Conservation (phyloP, 2,329 filamentous ascomycete genomes). For the Bipolaris zeicola region DNA sequence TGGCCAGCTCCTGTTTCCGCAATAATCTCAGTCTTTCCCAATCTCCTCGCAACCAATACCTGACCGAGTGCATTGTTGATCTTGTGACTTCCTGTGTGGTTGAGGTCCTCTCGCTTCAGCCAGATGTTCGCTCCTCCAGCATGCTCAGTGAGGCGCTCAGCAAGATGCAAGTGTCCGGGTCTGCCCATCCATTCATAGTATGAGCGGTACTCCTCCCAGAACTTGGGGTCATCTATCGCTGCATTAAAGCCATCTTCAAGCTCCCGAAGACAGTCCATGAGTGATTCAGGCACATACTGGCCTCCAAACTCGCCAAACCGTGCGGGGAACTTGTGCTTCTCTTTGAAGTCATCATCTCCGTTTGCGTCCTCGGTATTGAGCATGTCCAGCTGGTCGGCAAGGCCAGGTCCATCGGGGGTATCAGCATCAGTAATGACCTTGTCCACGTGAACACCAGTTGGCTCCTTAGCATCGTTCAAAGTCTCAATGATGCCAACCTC, state of each 20-base stretch:
- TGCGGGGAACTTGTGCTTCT: conserved; percentile 68
- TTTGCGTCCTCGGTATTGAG: conserved; percentile 66
- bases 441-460: conserved; percentile 69
- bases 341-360: conserved; percentile 37
- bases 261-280: conserved; percentile 95
- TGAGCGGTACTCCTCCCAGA: conserved; percentile 96
- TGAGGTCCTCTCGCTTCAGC: conserved; percentile 96
- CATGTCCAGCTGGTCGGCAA: conserved; percentile 84
- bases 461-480: conserved; percentile 64
- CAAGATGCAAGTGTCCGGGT: conserved; percentile 87
- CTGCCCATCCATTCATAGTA: conserved; percentile 98
- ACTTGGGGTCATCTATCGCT: conserved; percentile 83
- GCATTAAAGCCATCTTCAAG: conserved; percentile 89
- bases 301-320: conserved; percentile 96
- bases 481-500: conserved; percentile 75
- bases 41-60: conserved; percentile 78
- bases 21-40: conserved; percentile 97
- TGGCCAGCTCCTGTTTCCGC: conserved; percentile 97
- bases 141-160: conserved; percentile 83
- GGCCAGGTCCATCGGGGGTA: conserved; percentile 63
- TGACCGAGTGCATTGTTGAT: conserved; percentile 99
- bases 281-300: conserved; percentile 94
- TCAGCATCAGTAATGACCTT: conserved; percentile 67
- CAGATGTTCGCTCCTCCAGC: conserved; percentile 95
- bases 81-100: conserved; percentile 98